Conservation (phyloP, 1,284 basidiomycete genomes). For the Cryptococcus deneoformans region DNA sequence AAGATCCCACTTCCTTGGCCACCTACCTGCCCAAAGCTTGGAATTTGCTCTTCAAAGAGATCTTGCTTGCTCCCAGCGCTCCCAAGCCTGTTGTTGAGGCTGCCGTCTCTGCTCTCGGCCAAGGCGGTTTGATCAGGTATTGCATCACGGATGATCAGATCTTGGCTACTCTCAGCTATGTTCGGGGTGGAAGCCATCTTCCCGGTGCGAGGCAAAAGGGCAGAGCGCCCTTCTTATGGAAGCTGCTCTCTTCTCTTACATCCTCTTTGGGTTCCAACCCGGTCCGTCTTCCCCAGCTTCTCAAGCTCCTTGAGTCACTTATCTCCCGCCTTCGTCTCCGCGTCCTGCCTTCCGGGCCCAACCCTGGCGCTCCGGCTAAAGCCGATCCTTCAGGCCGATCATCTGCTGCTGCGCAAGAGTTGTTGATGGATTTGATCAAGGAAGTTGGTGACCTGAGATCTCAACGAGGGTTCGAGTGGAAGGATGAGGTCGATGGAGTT, state of each 20-base stretch:
- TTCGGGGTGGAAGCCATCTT: conserved; percentile 34
- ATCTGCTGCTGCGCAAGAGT: conserved; percentile 64
- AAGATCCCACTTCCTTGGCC: conserved; percentile 35
- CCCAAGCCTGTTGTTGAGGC: conserved; percentile 52
- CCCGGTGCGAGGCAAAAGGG: conserved; percentile 53
- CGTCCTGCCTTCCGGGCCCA: conserved; percentile 9
- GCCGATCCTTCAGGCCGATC: conserved; percentile 55
- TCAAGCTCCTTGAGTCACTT: conserved; percentile 57
- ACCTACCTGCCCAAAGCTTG: conserved; percentile 65
- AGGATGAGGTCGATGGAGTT: conserved; percentile 79
- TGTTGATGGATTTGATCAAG: conserved; percentile 71
- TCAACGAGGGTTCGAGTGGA: conserved; percentile 83
- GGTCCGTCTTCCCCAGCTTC: conserved; percentile 64
- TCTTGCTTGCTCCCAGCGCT: conserved; percentile 48
- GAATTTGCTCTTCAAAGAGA: conserved; percentile 70
- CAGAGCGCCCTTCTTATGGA: conserved; percentile 58
- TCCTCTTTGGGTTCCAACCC: conserved; percentile 68
- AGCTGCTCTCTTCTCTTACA: conserved; percentile 61
- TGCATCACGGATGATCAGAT: conserved; percentile 69
- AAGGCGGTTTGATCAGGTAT: conserved; percentile 59
- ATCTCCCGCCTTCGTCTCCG: conserved; percentile 51
- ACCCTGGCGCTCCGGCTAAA: conserved; percentile 5
- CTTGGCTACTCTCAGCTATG: conserved; percentile 52
- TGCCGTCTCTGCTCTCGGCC: conserved; percentile 60
- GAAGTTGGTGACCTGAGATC: conserved; percentile 72